These are phyloP conservation scores for Hanseniaspora lindneri DNA, from an alignment of 805 yeast species.

Conservation along the genomic window DNA sequence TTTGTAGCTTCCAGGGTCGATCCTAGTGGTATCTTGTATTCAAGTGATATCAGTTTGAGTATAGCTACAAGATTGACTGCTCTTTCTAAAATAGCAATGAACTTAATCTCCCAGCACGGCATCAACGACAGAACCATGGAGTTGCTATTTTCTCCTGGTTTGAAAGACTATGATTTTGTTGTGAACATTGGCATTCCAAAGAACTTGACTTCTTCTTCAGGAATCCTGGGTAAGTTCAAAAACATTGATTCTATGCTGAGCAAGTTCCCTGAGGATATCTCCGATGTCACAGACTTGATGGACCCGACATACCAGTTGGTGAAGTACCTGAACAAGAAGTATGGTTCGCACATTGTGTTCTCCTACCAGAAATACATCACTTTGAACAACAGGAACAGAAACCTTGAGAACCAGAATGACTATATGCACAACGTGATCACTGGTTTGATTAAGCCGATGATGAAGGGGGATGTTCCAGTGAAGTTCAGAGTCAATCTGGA, in stretches of 20 bases:
- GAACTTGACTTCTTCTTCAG: constrained; percentile 38
- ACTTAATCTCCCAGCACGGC: constrained; percentile 40
- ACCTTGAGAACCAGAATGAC: constrained; percentile 27
- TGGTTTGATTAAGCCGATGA: constrained; percentile 68
- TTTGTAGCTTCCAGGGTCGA: constrained; percentile 78
- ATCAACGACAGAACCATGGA: constrained; percentile 35
- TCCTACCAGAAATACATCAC: constrained; percentile 47
- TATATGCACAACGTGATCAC: constrained; percentile 43
- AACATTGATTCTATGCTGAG: constrained; percentile 35
- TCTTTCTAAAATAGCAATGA: constrained; percentile 62
- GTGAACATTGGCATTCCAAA: constrained; percentile 43
- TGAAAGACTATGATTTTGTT: constrained; percentile 73
- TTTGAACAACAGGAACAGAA: constrained; percentile 40
- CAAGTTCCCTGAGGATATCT: constrained; percentile 29
- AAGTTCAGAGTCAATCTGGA: constrained; percentile 74
- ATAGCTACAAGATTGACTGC: constrained; percentile 83
- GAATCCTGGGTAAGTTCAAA: constrained; percentile 48
- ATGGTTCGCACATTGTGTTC: constrained; percentile 56
- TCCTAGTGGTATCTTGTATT: constrained; percentile 78
- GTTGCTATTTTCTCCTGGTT: constrained; percentile 65
- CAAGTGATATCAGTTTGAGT: constrained; percentile 52
- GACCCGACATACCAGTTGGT: constrained; percentile 54
- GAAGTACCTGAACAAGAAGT: constrained; percentile 49
- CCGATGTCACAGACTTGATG: constrained; percentile 36
- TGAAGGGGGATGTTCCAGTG: constrained; percentile 36